Base-by-base conservation (phyloP, 306 rosid species). In the Gastrolobium villosum region DNA sequence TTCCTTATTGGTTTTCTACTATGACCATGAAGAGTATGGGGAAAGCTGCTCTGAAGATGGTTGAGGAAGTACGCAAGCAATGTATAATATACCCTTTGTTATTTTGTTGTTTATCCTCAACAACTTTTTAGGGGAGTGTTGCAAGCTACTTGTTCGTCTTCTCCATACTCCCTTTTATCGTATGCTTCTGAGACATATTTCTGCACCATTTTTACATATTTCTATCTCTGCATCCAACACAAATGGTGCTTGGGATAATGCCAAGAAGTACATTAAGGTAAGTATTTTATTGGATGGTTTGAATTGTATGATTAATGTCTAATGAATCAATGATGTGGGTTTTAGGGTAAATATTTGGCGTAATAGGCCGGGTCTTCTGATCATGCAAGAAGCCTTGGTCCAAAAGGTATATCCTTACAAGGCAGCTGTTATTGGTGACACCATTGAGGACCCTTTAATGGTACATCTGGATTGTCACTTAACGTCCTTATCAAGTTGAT, bases 11-110 rank as follows among this genome's bases (percentile, higher is more conserved):
- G 98, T 96, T 96, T 85, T 96, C 98, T 59, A 94, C 99, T 78
- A 93, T 93, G 98, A 96, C 98, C 53, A 90, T 93, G 99, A 96
- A 96, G 90, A 96, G 98, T 74, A 97, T 96, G 64, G 99, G 99
- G 82, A 96, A 90, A 61, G 99, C 98, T 40, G 98, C 99, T 30
- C 83, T 96, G 1, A 90, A 91, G 90, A 96, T 96, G 99, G 99
- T 96, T 77, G 98, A 96, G 88, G 99, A 96, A 85, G 99, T 96
- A 1, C 92, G 97, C 57, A 84, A 97, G 73, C 98, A 96, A 79
- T 65, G 50, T 59, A n/a, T 70, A 45, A 13, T 50, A 4, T 36
- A 37, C 69, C 34, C 3, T 14, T 63, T 6, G 65, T 48, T 43
- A 31, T 78, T 31, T 20, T 41, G 6, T 9, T 41, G 44, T 41